Evolutionary conservation across 129 eudicot species (phyloP), one percentile per base, ranked within the genome.

Genomic region (Silybum marianum): DNA sequence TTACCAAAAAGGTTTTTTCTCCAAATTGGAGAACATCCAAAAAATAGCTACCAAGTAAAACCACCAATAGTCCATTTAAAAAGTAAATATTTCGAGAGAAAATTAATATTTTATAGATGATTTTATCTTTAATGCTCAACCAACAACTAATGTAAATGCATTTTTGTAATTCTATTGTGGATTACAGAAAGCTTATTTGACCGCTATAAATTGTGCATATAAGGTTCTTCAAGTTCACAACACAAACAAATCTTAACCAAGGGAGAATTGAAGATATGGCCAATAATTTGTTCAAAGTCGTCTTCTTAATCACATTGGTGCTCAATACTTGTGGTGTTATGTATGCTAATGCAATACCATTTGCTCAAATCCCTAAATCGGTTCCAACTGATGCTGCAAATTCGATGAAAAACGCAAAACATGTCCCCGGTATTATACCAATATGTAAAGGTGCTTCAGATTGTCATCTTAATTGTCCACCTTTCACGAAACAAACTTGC

Each of bases 291-390:
- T 58, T 83, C 82, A 60, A 71, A 71, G 2, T 70, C 34, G 22
- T 62, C 44, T 21, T 77, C 40, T 36, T 83, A 21, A 77, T 60
- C 65, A 83, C 71, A 60, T 77, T 83, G 74, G 51, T 83, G 82
- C 54, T 83, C 23, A 70, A 22, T 28, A 71, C 54, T 71, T 71
- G 74, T 68, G 86, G 73, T 81, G 18, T 16, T 54, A 54, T 54
- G 63, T 54, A 5, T 70, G 21, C 19, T 76, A 10, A 39, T 70
- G 78, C 78, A 76, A 81, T 39, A 12, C 22, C 63, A 58, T 68
- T 72, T 25, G 68, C 26, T 9, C 5, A 62, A 1, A 73, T 23
- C 18, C 75, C 68, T 46, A 74, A 67, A 66, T 6, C 75, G 16
- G 18, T 34, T 44, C 21, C 36, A 13, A 32, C 1, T 2, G 51